phyloP scores from a whole-genome alignment of 2,329 filamentous ascomycete genomes.

The Apiospora pterosperma region DNA sequence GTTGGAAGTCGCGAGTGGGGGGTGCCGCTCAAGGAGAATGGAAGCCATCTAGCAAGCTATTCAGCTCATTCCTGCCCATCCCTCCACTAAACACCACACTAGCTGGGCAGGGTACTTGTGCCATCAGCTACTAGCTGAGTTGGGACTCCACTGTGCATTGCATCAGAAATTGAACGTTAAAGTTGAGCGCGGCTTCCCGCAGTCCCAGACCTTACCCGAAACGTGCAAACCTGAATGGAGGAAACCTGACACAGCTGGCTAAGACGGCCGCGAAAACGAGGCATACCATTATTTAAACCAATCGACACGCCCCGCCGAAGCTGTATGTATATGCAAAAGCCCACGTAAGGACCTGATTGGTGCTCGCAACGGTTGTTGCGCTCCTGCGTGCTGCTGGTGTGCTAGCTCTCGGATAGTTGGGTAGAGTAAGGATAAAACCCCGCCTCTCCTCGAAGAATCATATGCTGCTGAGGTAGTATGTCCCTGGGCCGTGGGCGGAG shows the following conservation, averaged over 20 bases:
- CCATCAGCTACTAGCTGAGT: no score
- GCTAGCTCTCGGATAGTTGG: not conserved
- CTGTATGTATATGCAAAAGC: not conserved
- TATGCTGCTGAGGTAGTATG: no score
- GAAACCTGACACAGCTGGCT: not conserved
- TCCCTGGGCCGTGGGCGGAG: no score
- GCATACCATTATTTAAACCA: not conserved
- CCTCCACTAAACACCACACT: no score
- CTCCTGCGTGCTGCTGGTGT: not conserved
- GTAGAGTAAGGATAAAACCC: not conserved
- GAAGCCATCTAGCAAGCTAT: no score
- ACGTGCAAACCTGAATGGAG: not conserved
- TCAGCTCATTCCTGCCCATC: no score
- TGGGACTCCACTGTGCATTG: no score
- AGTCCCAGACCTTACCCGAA: not conserved
- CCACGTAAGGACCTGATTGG: not conserved
- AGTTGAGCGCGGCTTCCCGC: not conserved
- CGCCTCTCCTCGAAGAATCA: no score
- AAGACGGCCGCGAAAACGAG: not conserved
- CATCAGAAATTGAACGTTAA: no score
- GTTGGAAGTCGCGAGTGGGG: no score
- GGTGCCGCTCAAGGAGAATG: no score
- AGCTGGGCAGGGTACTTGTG: no score
- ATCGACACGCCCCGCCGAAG: not conserved
- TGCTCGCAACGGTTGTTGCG: not conserved